Percentiles rank a stretch among this genome's conserved stretches.
Evolutionary conservation across 2,329 filamentous ascomycete species (phyloP).

Genomic region (Shiraia bambusicola): DNA sequence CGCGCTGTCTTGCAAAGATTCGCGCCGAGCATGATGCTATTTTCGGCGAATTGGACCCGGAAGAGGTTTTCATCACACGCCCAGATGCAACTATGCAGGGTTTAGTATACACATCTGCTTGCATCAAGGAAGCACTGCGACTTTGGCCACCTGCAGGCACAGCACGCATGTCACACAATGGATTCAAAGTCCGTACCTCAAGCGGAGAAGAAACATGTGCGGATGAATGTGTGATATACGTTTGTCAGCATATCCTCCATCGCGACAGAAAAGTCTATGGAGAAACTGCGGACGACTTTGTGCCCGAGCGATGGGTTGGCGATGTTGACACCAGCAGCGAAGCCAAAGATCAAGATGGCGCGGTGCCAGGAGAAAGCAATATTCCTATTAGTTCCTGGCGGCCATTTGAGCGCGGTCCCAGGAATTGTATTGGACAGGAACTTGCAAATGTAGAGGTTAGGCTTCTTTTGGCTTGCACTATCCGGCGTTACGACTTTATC

Average conservation of each 20-base stretch:
- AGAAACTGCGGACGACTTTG: conserved; percentile 32
- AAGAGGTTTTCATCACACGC: conserved; percentile 45
- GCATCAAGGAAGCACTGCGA: conserved; percentile 58
- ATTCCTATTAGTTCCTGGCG: conserved; percentile 52
- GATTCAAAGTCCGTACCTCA: conserved; percentile 47
- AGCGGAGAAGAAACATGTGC: conserved; percentile 48
- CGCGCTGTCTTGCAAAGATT: conserved; percentile 35
- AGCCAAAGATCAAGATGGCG: conserved; percentile 13
- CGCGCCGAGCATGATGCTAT: conserved; percentile 55
- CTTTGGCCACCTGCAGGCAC: conserved; percentile 55
- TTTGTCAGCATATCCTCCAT: conserved; percentile 46
- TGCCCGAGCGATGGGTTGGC: conserved; percentile 45
- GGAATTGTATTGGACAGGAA: conserved; percentile 62
- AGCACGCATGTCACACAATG: conserved; percentile 43
- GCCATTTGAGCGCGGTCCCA: conserved; percentile 57
- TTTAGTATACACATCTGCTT: conserved; percentile 55
- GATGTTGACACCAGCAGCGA: conserved; percentile 26
- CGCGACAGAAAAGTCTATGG: conserved; percentile 38
- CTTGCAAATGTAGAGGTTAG: conserved; percentile 56
- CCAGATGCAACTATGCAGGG: conserved; percentile 52
- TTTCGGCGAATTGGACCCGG: conserved; percentile 50
- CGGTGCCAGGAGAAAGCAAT: conserved; percentile 18
- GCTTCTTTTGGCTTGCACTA: conserved; percentile 50
- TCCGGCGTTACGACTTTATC: conserved; percentile 37
- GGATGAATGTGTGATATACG: conserved; percentile 49